A percentile compares a stretch with the other conserved stretches of the same genome.
Evolutionary conservation across 1,284 basidiomycete genomes (phyloP).

Genomic region (Cerrena zonata): DNA sequence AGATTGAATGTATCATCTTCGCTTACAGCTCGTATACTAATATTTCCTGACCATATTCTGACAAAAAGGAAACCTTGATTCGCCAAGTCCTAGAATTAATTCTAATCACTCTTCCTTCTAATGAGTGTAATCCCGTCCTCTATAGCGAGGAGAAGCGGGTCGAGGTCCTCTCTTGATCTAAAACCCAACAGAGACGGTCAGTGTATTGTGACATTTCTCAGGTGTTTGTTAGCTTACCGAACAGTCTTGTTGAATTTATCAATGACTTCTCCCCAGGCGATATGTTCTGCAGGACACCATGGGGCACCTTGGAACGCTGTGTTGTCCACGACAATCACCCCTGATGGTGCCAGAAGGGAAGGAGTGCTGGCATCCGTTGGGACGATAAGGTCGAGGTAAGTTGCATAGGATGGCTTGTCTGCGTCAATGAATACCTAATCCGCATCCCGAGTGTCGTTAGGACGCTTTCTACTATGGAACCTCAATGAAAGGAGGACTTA

Average conservation of each 20-base stretch:
- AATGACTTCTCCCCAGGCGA: constrained; percentile 4
- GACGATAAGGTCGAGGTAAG: constrained; percentile 13
- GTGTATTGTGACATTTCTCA: not conserved
- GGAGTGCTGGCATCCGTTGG: not conserved
- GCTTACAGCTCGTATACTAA: too few species aligned
- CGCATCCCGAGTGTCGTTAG: not conserved
- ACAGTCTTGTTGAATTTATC: constrained; percentile 12
- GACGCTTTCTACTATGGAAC: not conserved
- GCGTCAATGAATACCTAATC: constrained; percentile 16
- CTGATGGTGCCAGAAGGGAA: constrained; percentile 10
- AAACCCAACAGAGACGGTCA: constrained; percentile 2
- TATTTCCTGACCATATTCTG: too few species aligned
- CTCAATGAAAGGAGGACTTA: too few species aligned
- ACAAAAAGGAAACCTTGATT: too few species aligned
- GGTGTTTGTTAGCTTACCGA: constrained; percentile 7
- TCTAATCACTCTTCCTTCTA: constrained; percentile 15
- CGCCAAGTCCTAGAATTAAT: too few species aligned
- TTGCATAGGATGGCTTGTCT: constrained; percentile 13
- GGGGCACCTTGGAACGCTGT: constrained; percentile 13
- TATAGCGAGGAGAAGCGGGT: constrained; percentile 15
- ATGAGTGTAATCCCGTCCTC: constrained; percentile 17
- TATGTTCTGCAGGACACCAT: constrained; percentile 13
- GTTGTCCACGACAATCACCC: constrained; percentile 15
- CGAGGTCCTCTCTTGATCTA: constrained; percentile 10
- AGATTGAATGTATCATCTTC: too few species aligned